Base-by-base conservation (phyloP, 192 early-diverging fungal species). In the Gorgonomyces haynaldii region DNA sequence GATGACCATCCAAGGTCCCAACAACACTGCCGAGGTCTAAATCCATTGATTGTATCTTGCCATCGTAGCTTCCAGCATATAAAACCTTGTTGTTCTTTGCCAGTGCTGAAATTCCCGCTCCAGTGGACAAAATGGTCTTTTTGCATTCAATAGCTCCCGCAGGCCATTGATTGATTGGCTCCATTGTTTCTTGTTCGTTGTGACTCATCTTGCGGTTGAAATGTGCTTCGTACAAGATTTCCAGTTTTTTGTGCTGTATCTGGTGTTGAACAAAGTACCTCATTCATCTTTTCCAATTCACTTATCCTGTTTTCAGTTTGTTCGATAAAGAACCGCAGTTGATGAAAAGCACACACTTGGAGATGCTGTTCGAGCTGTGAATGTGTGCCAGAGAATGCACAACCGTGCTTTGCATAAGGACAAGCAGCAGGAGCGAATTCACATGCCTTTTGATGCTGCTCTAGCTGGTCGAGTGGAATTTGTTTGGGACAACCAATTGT, bases 401-500 rank as follows among this genome's bases (percentile, higher is more conserved):
- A 78, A 7, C 78, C 78, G 6, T 62, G 54, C 10, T 22, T 31
- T 28, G 45, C 53, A 50, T 78, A 67, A 15, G 52, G 27, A 45
- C 78, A 81, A 17, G 53, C 16, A 5, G 56, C 57, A 4, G 65
- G 64, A 3, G 49, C 50, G 46, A 65, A 81, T 12, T 49, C 59
- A 42, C 78, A 81, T 19, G 57, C 46, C 10, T 12, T 56, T 13
- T 58, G 47, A 48, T 81, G 78, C 24, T 66, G 32, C 22, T 60
- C 50, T 8, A 78, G 49, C 1, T 56, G 57, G 34, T 81, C 74
- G 27, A 67, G 66, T 0, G 66, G 60, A 16, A 71, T 46, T 15
- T 58, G 53, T 19, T 54, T 55, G 2, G 58, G 46, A 49, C 78
- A 81, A 7, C 78, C 78, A 52, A 62, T 61, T 16, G 47, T 40